Evolutionary conservation across 2,329 filamentous ascomycete species (phyloP), one percentile per base, ranked within the genome.

Genomic region (Claviceps spartinae): DNA sequence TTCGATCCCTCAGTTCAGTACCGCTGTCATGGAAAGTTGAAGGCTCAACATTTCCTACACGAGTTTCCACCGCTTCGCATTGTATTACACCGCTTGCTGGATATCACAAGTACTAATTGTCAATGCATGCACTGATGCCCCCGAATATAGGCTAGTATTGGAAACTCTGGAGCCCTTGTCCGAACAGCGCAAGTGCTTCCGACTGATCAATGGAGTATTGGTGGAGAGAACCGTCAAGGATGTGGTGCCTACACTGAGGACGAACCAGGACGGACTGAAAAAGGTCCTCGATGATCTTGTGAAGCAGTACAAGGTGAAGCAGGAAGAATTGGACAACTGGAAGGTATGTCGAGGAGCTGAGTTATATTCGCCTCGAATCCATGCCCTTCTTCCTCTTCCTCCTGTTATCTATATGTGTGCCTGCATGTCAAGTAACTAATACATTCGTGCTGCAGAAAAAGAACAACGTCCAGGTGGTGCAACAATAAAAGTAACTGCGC

Each of bases 271-370:
- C 57, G 91, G 93, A 1, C 67, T 98, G 65, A 93, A 86, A 71
- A 94, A 95, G 71, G 89, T 97, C 34, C 74, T 97, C 52, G 90
- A 96, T 57, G 91, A 96, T 66, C 72, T 98, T 57, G 79, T 97
- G 59, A 96, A 95, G 77, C 88, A 95, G 71, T 97, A 97, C 76
- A 95, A 95, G 74, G 72, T 76, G 36, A 95, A 95, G 71, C 90
- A 98, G 68, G 82, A 88, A 43, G 93, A 98, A 65, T 80, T 98
- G 75, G 91, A 98, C 67, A 90, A 85, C 69, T 98, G 93, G 93
- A 98, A 98, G 88, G 91, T 94, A 71, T 54, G 81, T 63, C 7
- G 22, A n/a, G 36, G n/a, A 5, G 13, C 36, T 26, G 9, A 24
- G 14, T 26, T 40, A 4, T 40, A 24, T 40, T 18, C 2, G 30